Evolutionary conservation across 257 asterid species (phyloP), one percentile per base, ranked within the genome.

Genomic region (Scutellaria barbata): DNA sequence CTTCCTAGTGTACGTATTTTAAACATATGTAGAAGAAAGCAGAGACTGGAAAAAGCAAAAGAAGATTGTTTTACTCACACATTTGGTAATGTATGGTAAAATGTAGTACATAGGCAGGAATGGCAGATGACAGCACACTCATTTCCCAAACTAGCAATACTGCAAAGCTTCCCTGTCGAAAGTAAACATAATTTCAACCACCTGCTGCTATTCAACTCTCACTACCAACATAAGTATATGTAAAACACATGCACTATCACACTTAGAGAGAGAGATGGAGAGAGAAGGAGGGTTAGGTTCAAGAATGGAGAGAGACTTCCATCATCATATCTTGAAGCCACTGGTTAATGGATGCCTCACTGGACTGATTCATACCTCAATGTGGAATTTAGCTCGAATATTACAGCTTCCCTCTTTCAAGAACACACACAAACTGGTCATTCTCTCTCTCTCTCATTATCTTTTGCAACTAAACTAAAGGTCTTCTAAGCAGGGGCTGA

Each of bases 291-390:
- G 8, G 13, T 12, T 7, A 8, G 54, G 8, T 45, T 45, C 16
- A 12, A 13, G 13, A 48, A 48, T 12, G 54, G 35, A 51, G 25
- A 51, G 7, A 9, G 8, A 14, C 6, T 1, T 11, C 0, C 8
- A 16, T 55, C 25, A 3, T 8, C 10, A 18, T 17, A 57, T 39
- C 9, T 3, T 45, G 10, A 43, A 45, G 47, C 75, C 75, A 8
- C n/a, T 69, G 16, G 0, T 69, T 1, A 56, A 41, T 5, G 66
- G 66, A 45, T 70, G 12, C 67, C 13, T 70, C 20, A 70, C 58
- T 39, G 75, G 68, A n/a, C 59, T 57, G 18, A 2, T 25, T 69
- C 39, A 25, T 14, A 59, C 67, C 40, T n/a, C n/a, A n/a, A n/a
- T n/a, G n/a, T n/a, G n/a, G n/a, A n/a, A n/a, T n/a, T n/a, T n/a